Percentiles rank a stretch among this genome's conserved stretches.
phyloP scores from a whole-genome alignment of 1,284 basidiomycete species.

The Malassezia brasiliensis region DNA sequence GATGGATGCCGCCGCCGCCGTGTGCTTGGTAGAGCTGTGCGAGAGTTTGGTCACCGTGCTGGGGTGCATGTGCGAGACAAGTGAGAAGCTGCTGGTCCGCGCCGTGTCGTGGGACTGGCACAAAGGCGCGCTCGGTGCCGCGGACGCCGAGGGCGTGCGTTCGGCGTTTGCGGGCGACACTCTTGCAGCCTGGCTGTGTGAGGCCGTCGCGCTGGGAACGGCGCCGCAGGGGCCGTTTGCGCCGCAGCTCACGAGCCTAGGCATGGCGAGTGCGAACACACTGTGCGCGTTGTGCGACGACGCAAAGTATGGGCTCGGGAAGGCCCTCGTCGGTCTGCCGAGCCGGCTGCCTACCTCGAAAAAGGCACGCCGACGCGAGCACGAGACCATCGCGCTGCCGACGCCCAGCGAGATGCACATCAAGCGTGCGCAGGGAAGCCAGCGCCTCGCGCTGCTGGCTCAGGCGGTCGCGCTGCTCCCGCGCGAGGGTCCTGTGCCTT shows the following conservation, averaged over 20 bases:
- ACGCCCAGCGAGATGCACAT: conserved; percentile 21
- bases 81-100: conserved; percentile 27
- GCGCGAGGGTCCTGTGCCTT: background rate
- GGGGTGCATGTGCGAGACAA: conserved; percentile 27
- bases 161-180: conserved; percentile 19
- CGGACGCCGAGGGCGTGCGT: conserved; percentile 11
- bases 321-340: conserved; percentile 23
- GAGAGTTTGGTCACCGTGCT: conserved; percentile 30
- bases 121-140: conserved; percentile 16
- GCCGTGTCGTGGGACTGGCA: conserved; percentile 28
- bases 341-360: conserved; percentile 7
- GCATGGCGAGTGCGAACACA: conserved; percentile 25
- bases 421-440: conserved; percentile 6
- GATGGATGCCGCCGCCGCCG: conserved; percentile 24
- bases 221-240: background rate
- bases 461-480: conserved; percentile 19
- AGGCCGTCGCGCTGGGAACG: conserved; percentile 22
- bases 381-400: background rate
- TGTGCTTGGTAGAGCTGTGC: conserved; percentile 30
- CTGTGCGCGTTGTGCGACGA: conserved; percentile 30
- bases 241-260: conserved; percentile 19
- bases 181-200: conserved; percentile 26
- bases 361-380: conserved; percentile 18
- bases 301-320: conserved; percentile 14
- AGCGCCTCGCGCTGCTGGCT: conserved; percentile 20